Percentiles rank a stretch among this genome's conserved stretches.
Conservation (phyloP, 805 yeast genomes). For the Starmerella ratchasimensis region DNA sequence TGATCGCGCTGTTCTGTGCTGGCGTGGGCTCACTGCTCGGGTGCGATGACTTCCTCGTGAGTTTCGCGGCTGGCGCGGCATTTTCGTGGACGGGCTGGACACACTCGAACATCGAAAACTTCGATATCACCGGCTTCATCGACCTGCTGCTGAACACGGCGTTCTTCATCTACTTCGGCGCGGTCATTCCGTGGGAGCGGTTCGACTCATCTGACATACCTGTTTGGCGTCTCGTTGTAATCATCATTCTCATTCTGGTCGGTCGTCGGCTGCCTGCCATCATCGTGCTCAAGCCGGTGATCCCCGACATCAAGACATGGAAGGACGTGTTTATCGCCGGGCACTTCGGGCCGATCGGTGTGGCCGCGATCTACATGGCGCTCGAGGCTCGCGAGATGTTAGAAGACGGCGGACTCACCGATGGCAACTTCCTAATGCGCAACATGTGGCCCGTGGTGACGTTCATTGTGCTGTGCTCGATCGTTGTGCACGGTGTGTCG, state of each 20-base stretch:
- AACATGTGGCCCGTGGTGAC: constrained; percentile 72
- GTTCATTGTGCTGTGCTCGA: constrained; percentile 66
- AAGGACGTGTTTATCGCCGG: constrained; percentile 60
- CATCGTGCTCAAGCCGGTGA: constrained; percentile 38
- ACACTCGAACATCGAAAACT: constrained; percentile 44
- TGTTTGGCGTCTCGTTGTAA: constrained; percentile 27
- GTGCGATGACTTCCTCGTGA: constrained; percentile 55
- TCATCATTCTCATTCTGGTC: constrained; percentile 24
- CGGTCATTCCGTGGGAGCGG: constrained; percentile 54
- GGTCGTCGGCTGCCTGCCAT: constrained; percentile 28
- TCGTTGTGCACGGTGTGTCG: constrained; percentile 81
- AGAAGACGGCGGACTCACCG: constrained; percentile 20
- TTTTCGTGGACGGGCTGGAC: constrained; percentile 65
- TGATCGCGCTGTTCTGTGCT: constrained; percentile 43
- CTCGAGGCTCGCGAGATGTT: constrained; percentile 31
- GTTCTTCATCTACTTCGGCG: constrained; percentile 56
- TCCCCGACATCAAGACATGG: constrained; percentile 50
- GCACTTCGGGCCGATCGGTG: constrained; percentile 68
- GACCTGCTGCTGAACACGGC: constrained; percentile 53
- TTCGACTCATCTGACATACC: constrained; percentile 32
- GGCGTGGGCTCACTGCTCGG: constrained; percentile 54
- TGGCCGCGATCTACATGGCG: constrained; percentile 49
- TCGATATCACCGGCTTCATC: constrained; percentile 50
- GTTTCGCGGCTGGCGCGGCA: constrained; percentile 60
- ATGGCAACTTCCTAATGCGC: constrained; percentile 35